Evolutionary conservation across 768 basidiomycete species (phyloP).

Genomic region (Cystofilobasidium capitatum): DNA sequence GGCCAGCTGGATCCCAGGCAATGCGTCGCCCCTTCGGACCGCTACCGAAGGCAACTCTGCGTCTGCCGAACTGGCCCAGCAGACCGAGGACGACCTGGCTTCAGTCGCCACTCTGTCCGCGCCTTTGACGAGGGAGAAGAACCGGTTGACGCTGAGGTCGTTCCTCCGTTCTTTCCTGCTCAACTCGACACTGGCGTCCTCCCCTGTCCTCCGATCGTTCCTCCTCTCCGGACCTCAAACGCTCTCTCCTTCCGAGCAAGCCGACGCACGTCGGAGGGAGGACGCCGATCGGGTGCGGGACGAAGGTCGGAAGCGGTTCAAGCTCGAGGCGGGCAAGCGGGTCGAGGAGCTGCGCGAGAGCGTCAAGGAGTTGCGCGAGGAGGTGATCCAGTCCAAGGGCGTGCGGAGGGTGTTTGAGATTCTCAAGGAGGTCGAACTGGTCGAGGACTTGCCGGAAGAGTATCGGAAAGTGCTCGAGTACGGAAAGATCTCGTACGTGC

Average conservation of each 20-base stretch:
- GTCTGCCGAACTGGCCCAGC: slow-evolving; percentile 1
- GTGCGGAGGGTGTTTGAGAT: slow-evolving; percentile 77
- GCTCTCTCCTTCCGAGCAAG: slow-evolving; percentile 60
- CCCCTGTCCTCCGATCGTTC: slow-evolving; percentile 77
- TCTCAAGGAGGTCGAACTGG: slow-evolving; percentile 67
- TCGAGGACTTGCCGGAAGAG: slow-evolving; percentile 67
- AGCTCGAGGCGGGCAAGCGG: slow-evolving; percentile 69
- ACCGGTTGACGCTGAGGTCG: slow-evolving; percentile 81
- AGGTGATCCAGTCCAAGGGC: slow-evolving; percentile 62
- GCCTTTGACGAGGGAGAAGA: slow-evolving; percentile 72
- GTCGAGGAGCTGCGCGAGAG: slow-evolving; percentile 78
- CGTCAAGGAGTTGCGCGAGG: slow-evolving; percentile 79
- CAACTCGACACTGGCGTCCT: slow-evolving; percentile 63
- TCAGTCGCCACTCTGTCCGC: slow-evolving; percentile 41
- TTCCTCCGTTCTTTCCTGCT: slow-evolving; percentile 76
- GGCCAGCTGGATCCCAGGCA: slow-evolving; percentile 23
- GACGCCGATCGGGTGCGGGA: slow-evolving; percentile 81
- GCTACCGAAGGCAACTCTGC: not conserved
- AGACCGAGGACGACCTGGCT: slow-evolving; percentile 17
- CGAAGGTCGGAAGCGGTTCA: slow-evolving; percentile 75
- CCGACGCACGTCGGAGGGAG: slow-evolving; percentile 68
- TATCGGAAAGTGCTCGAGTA: slow-evolving; percentile 88
- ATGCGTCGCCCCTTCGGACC: slow-evolving; percentile 8
- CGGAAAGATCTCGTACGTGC: slow-evolving; percentile 88
- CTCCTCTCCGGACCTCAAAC: slow-evolving; percentile 64